phyloP scores from a whole-genome alignment of 176 grass and related monocot species.

The Bothriochloa decipiens region DNA sequence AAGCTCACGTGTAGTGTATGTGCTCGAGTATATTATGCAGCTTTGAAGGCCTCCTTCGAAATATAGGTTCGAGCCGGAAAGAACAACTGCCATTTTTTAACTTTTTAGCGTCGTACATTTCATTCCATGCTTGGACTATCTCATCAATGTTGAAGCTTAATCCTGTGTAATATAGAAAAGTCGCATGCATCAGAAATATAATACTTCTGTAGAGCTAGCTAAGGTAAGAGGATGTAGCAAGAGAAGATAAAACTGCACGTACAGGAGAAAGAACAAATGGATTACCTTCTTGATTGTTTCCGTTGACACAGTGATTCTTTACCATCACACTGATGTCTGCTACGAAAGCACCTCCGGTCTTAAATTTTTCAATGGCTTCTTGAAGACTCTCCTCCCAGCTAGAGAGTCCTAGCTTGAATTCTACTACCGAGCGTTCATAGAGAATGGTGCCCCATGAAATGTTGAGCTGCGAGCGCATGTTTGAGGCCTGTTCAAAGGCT shows the following conservation, averaged over 20 bases:
- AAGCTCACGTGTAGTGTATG: conserved; percentile 47
- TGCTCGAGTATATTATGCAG: conserved; percentile 68
- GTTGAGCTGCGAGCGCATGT: conserved; percentile 80
- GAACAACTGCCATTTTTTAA: conserved; percentile 62
- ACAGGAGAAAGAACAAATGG: not conserved
- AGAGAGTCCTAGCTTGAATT: conserved; percentile 74
- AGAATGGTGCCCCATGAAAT: conserved; percentile 93
- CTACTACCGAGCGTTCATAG: conserved; percentile 86
- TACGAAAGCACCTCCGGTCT: conserved; percentile 61
- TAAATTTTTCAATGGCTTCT: conserved; percentile 87
- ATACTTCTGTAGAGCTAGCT: not conserved
- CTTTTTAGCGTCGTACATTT: conserved; percentile 79
- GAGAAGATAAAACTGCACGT: not conserved
- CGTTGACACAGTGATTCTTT: conserved; percentile 83
- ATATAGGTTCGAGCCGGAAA: conserved; percentile 68
- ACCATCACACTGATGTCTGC: conserved; percentile 74
- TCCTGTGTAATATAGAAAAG: conserved; percentile 51
- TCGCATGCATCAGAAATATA: not conserved
- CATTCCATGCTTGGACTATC: conserved; percentile 78
- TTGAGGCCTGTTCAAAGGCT: conserved; percentile 66
- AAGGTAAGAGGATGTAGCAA: not conserved
- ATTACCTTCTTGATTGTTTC: conserved; percentile 81
- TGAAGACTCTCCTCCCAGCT: conserved; percentile 83
- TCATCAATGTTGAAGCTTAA: conserved; percentile 84
- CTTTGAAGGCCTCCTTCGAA: conserved; percentile 66